These are phyloP conservation scores for Carallia brachiata DNA, from an alignment of 345 rosid genomes.

Conservation along the genomic window DNA sequence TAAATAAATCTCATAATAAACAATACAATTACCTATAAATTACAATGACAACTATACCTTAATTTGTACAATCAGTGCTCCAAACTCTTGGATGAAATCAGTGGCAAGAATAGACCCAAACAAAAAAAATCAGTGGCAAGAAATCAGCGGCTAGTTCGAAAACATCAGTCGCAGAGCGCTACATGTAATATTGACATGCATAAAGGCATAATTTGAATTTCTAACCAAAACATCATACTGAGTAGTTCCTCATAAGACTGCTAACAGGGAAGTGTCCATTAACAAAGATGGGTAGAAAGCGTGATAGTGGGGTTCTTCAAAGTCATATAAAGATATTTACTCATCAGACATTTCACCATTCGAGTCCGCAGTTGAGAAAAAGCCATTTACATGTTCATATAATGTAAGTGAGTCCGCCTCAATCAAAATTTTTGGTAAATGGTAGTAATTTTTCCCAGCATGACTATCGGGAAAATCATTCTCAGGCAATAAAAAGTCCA, in stretches of 20 bases:
- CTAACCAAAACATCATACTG: constrained; percentile 51
- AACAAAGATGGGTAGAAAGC: constrained; percentile 90
- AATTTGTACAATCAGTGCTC: no score
- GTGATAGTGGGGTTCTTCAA: constrained; percentile 64
- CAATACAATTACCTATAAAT: no score
- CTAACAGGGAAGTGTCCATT: constrained; percentile 66
- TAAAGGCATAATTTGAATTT: not conserved
- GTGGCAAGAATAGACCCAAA: no score
- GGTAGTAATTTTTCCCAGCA: constrained; percentile 50
- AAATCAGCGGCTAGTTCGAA: no score
- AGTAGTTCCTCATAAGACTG: constrained; percentile 86
- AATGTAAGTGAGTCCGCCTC: constrained; percentile 63
- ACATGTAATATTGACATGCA: not conserved
- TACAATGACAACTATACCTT: no score
- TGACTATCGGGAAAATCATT: constrained; percentile 41
- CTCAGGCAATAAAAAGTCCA: constrained; percentile 45
- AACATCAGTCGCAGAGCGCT: not conserved
- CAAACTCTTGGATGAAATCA: no score
- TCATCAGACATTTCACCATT: constrained; percentile 55
- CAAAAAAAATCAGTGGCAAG: no score
- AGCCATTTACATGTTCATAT: constrained; percentile 66
- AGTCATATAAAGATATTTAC: constrained; percentile 54
- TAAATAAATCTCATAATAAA: no score
- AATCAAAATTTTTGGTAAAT: constrained; percentile 54
- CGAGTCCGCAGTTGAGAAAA: constrained; percentile 60